These are phyloP conservation scores for Fusarium sp. DNA, from an alignment of 2,329 filamentous ascomycete genomes.

Conservation along the genomic window DNA sequence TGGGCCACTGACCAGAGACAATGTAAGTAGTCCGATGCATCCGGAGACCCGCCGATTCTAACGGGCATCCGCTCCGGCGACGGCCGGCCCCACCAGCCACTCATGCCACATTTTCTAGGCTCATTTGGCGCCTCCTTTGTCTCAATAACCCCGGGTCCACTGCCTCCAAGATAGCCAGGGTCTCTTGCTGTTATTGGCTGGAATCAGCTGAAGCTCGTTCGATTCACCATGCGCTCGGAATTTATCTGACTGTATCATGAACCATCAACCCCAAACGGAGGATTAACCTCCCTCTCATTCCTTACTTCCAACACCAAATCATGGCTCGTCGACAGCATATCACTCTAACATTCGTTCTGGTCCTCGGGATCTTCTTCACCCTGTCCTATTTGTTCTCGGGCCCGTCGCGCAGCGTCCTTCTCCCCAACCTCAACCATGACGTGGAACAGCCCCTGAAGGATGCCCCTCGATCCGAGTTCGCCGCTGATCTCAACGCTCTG, in stretches of 20 bases:
- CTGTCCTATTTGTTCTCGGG: conserved; percentile 70
- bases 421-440: conserved; percentile 38
- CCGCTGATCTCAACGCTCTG: conserved; percentile 56
- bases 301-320: conserved; percentile 19
- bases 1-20: neutral
- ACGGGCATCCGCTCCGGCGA: conserved; percentile 30
- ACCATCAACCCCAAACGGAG: conserved; percentile 36
- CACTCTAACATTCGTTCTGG: conserved; percentile 64
- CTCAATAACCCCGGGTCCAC: conserved; percentile 14
- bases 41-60: conserved; percentile 26
- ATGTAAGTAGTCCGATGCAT: neutral
- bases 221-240: conserved; percentile 22
- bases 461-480: conserved; percentile 46
- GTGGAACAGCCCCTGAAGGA: conserved; percentile 43
- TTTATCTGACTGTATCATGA: conserved; percentile 39
- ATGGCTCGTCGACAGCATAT: conserved; percentile 67
- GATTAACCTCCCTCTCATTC: conserved; percentile 40
- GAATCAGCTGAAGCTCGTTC: conserved; percentile 35
- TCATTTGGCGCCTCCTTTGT: conserved; percentile 14
- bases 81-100: conserved; percentile 39
- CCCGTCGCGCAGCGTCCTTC: conserved; percentile 38
- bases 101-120: conserved; percentile 28
- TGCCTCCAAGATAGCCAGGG: conserved; percentile 30
- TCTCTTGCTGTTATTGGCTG: conserved; percentile 33
- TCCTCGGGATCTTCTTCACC: conserved; percentile 66